These are phyloP conservation scores for Plenodomus biglobosus DNA, from an alignment of 2,329 filamentous ascomycete species.

Conservation along the genomic window DNA sequence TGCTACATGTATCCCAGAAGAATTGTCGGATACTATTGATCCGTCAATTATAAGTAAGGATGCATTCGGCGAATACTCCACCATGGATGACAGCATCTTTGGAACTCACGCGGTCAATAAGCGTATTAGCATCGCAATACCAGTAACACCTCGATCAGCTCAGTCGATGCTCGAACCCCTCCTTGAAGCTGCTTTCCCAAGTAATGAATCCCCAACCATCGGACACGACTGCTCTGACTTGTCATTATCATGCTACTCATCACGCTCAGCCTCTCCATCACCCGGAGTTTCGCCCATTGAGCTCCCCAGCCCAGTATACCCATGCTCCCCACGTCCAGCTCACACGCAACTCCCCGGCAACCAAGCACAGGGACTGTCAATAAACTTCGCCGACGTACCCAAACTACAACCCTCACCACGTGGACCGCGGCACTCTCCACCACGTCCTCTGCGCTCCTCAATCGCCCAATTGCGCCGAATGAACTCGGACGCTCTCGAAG, in stretches of 20 bases:
- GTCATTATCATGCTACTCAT: slow-evolving; percentile 22
- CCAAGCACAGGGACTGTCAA: slow-evolving; percentile 5
- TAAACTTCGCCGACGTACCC: slow-evolving; percentile 29
- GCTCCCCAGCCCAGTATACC: slow-evolving; percentile 10
- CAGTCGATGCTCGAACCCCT: slow-evolving; percentile 23
- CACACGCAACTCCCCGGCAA: slow-evolving; percentile 20
- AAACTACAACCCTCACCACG: slow-evolving; percentile 17
- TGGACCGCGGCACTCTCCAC: slow-evolving; percentile 41
- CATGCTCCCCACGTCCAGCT: slow-evolving; percentile 26
- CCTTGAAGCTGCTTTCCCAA: slow-evolving; percentile 23
- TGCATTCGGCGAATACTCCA: slow-evolving; percentile 15
- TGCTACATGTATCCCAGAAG: slow-evolving; percentile 35
- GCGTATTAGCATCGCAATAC: slow-evolving; percentile 16
- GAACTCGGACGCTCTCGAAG: slow-evolving; percentile 44
- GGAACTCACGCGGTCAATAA: slow-evolving; percentile 5
- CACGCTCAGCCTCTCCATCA: slow-evolving; percentile 16
- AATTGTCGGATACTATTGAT: slow-evolving; percentile 26
- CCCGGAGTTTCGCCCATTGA: slow-evolving; percentile 15
- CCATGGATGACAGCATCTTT: background rate
- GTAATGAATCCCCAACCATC: slow-evolving; percentile 11
- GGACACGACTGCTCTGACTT: slow-evolving; percentile 12
- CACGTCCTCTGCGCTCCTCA: slow-evolving; percentile 43
- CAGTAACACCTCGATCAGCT: slow-evolving; percentile 11
- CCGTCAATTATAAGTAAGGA: slow-evolving; percentile 30
- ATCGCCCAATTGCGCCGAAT: slow-evolving; percentile 47